Conservation (phyloP, 2,329 filamentous ascomycete genomes). For the Westerdykella sp. region DNA sequence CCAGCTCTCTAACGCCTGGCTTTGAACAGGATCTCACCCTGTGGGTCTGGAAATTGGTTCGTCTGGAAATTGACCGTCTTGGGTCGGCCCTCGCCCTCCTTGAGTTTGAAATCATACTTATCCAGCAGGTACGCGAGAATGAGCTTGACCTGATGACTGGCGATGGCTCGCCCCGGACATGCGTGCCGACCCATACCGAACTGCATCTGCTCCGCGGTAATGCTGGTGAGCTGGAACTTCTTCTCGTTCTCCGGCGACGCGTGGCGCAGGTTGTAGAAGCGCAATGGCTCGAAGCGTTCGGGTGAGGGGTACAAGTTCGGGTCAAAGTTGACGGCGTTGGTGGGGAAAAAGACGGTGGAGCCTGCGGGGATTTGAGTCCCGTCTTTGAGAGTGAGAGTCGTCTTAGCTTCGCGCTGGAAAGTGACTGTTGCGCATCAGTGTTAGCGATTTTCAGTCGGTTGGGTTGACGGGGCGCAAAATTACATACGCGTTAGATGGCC, state of each 20-base stretch:
- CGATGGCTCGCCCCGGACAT: too few species aligned
- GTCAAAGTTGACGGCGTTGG: slow-evolving; percentile 1
- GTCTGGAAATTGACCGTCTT: too few species aligned
- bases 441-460: neutral
- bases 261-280: slow-evolving; percentile 5
- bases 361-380: neutral
- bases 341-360: neutral
- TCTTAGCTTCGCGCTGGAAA: slow-evolving; percentile 22
- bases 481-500: slow-evolving; percentile 1
- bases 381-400: neutral
- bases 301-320: slow-evolving; percentile 1
- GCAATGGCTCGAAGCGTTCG: slow-evolving; percentile 4
- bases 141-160: too few species aligned
- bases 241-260: slow-evolving; percentile 1
- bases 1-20: too few species aligned
- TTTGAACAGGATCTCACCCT: too few species aligned
- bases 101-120: too few species aligned
- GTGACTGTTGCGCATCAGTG: slow-evolving; percentile 20
- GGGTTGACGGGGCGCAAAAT: neutral
- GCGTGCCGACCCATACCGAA: too few species aligned
- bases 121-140: too few species aligned
- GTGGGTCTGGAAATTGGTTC: too few species aligned
- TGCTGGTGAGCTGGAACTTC: neutral
- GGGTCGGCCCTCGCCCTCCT: too few species aligned
- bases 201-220: neutral